A percentile compares a stretch with the other conserved stretches of the same genome.
These are phyloP conservation scores for Candida broadrunensis DNA, from an alignment of 805 yeast species.

Conservation along the genomic window DNA sequence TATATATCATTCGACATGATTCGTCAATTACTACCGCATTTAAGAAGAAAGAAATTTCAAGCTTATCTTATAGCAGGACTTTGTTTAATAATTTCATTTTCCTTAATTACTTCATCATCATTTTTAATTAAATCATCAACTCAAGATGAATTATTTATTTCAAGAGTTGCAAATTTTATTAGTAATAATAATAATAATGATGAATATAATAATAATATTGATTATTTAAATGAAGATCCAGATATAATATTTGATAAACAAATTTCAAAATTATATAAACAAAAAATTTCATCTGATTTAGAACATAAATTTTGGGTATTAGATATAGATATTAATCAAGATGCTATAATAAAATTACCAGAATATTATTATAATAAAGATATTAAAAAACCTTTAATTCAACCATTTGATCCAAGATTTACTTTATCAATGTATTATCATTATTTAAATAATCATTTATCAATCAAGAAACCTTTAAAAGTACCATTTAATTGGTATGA, in stretches of 20 bases:
- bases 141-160: too few species aligned
- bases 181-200: too few species aligned
- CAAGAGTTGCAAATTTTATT: too few species aligned
- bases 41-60: neutral
- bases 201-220: too few species aligned
- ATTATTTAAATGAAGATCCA: too few species aligned
- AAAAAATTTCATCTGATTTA: constrained; percentile 14
- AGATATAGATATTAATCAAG: constrained; percentile 9
- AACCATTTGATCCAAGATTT: constrained; percentile 31
- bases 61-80: neutral
- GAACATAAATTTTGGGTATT: constrained; percentile 23
- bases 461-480: constrained; percentile 1
- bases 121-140: neutral
- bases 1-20: too few species aligned
- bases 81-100: neutral
- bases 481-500: constrained; percentile 55
- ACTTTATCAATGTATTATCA: constrained; percentile 22
- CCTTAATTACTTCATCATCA: neutral
- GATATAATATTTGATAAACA: constrained; percentile 11
- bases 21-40: too few species aligned
- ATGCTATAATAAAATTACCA: constrained; percentile 10
- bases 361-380: constrained; percentile 6
- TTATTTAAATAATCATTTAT: constrained; percentile 8
- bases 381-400: constrained; percentile 16
- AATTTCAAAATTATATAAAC: constrained; percentile 13